Percentiles rank a stretch among this genome's conserved stretches.
These are phyloP conservation scores for Phaeosphaeriaceae sp. DNA, from an alignment of 2,329 filamentous ascomycete genomes.

Conservation along the genomic window DNA sequence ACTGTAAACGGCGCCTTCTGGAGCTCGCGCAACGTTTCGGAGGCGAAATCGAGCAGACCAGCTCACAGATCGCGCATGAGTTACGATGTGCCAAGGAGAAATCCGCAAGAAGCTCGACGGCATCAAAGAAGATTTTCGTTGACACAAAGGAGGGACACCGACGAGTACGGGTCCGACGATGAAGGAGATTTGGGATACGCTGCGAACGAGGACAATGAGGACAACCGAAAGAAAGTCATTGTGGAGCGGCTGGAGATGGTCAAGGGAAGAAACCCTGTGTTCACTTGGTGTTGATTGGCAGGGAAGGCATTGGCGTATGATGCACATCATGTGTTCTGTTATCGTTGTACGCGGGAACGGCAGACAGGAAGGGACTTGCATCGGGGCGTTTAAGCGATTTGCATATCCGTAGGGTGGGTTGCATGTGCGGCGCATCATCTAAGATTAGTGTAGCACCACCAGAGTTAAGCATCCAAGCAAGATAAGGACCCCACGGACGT, in stretches of 20 bases:
- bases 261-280: constrained; percentile 93
- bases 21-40: constrained; percentile 24
- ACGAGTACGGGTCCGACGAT: constrained; percentile 61
- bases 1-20: constrained; percentile 44
- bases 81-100: constrained; percentile 49
- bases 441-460: constrained; percentile 5
- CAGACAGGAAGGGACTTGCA: constrained; percentile 8
- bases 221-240: constrained; percentile 90
- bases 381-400: constrained; percentile 13
- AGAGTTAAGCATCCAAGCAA: not conserved
- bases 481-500: constrained; percentile 1
- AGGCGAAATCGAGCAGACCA: constrained; percentile 30
- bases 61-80: constrained; percentile 49
- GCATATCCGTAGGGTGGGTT: constrained; percentile 8
- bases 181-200: constrained; percentile 95
- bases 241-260: constrained; percentile 95
- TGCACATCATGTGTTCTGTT: constrained; percentile 8
- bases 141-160: constrained; percentile 62
- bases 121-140: constrained; percentile 54
- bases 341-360: constrained; percentile 1
- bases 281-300: constrained; percentile 83
- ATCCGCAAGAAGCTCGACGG: constrained; percentile 42
- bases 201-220: constrained; percentile 92
- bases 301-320: constrained; percentile 5
- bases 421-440: constrained; percentile 16